These are phyloP conservation scores for Fusarium fujikuroi DNA, from an alignment of 2,329 filamentous ascomycete genomes.

Conservation along the genomic window DNA sequence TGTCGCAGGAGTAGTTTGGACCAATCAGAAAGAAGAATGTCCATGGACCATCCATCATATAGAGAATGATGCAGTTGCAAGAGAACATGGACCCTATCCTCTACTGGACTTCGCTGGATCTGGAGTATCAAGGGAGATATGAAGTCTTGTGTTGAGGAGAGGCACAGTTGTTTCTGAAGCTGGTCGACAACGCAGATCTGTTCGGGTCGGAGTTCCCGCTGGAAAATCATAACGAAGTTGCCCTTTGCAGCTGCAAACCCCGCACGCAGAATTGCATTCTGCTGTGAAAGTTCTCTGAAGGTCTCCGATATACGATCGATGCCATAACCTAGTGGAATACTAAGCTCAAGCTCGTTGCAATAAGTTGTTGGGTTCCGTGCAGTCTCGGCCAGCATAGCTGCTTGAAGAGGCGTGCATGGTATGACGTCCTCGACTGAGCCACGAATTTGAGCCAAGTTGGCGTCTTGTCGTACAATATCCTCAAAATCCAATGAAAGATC, in stretches of 20 bases:
- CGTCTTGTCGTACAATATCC: slow-evolving; percentile 29
- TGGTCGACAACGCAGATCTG: slow-evolving; percentile 57
- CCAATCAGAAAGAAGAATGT: slow-evolving; percentile 77
- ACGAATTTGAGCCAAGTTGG: slow-evolving; percentile 26
- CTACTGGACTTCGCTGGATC: slow-evolving; percentile 49
- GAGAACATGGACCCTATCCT: slow-evolving; percentile 48
- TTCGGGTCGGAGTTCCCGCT: slow-evolving; percentile 59
- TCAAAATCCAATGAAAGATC: slow-evolving; percentile 31
- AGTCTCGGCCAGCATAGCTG: slow-evolving; percentile 84
- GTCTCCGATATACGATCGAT: slow-evolving; percentile 57
- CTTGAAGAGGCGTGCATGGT: slow-evolving; percentile 78
- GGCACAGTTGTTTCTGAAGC: slow-evolving; percentile 52
- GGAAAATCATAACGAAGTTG: slow-evolving; percentile 62
- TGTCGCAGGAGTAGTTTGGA: slow-evolving; percentile 56
- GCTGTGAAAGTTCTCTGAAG: slow-evolving; percentile 59
- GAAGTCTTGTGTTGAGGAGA: slow-evolving; percentile 52
- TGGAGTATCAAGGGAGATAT: slow-evolving; percentile 72
- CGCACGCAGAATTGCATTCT: slow-evolving; percentile 76
- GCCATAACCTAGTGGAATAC: slow-evolving; percentile 55
- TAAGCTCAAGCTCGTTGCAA: slow-evolving; percentile 79
- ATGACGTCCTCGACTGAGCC: slow-evolving; percentile 56
- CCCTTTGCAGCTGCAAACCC: slow-evolving; percentile 71
- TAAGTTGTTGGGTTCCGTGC: slow-evolving; percentile 69
- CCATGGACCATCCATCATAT: slow-evolving; percentile 94
- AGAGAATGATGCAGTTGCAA: slow-evolving; percentile 82